phyloP scores from a whole-genome alignment of 495 filamentous ascomycete species.

The Neurospora discreta region DNA sequence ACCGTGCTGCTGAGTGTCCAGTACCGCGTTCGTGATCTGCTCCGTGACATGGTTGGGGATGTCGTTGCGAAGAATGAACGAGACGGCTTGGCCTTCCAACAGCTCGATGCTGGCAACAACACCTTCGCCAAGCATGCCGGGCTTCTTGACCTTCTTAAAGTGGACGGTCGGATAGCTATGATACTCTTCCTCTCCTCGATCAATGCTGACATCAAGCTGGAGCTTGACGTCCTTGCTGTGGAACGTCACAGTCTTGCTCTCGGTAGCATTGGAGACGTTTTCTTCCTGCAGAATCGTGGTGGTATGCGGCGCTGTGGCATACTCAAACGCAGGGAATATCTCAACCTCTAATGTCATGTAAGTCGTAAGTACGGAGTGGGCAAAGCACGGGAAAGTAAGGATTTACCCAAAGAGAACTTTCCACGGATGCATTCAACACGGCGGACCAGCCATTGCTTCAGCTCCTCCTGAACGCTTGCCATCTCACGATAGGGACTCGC shows the following conservation, averaged over 20 bases:
- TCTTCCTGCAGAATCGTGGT: slow-evolving; percentile 35
- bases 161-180: slow-evolving; percentile 31
- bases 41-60: slow-evolving; percentile 37
- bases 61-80: slow-evolving; percentile 53
- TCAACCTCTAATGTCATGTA: slow-evolving; percentile 37
- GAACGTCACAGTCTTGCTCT: slow-evolving; percentile 52
- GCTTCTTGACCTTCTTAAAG: slow-evolving; percentile 40
- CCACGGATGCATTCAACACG: slow-evolving; percentile 60
- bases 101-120: slow-evolving; percentile 46
- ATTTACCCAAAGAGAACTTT: slow-evolving; percentile 38
- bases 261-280: slow-evolving; percentile 19
- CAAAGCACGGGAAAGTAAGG: neutral
- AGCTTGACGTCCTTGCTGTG: slow-evolving; percentile 44
- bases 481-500: slow-evolving; percentile 41
- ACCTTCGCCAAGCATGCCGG: slow-evolving; percentile 46
- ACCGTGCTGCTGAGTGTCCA: slow-evolving; percentile 50
- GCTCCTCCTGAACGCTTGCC: slow-evolving; percentile 37
- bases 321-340: slow-evolving; percentile 61
- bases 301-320: slow-evolving; percentile 47
- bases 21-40: slow-evolving; percentile 39
- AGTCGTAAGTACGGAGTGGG: neutral
- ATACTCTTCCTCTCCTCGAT: slow-evolving; percentile 37
- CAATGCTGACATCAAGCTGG: slow-evolving; percentile 53
- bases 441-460: slow-evolving; percentile 52
- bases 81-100: slow-evolving; percentile 53